Percentiles rank a stretch among this genome's conserved stretches.
Evolutionary conservation across 1,284 basidiomycete genomes (phyloP).

Genomic region (Leccinum solheimii): DNA sequence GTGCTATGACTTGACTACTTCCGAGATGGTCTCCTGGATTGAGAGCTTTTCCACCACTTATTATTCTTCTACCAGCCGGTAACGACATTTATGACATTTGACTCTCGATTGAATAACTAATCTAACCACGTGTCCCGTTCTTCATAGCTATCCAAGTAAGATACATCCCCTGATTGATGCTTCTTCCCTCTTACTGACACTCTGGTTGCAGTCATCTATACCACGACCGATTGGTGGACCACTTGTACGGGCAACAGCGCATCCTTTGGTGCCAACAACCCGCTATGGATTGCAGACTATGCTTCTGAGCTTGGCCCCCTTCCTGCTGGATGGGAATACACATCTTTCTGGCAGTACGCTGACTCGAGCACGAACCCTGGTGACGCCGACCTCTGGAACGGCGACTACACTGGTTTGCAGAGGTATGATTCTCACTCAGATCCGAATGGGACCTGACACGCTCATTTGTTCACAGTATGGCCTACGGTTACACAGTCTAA

Average conservation of each 20-base stretch:
- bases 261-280: conserved; percentile 49
- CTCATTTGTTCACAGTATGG: conserved; percentile 14
- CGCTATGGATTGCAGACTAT: conserved; percentile 62
- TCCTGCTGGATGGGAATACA: conserved; percentile 56
- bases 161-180: conserved; percentile 1
- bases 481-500: conserved; percentile 13
- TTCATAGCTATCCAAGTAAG: conserved; percentile 39
- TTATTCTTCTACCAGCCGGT: conserved; percentile 49
- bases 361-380: conserved; percentile 54
- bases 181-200: not conserved
- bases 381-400: conserved; percentile 58
- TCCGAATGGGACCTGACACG: not conserved
- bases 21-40: conserved; percentile 65
- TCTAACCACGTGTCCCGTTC: conserved; percentile 2
- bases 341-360: conserved; percentile 67
- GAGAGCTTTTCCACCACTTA: conserved; percentile 64
- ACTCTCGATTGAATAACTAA: not conserved
- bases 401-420: conserved; percentile 33
- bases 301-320: conserved; percentile 49
- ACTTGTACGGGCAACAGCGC: conserved; percentile 61
- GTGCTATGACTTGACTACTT: conserved; percentile 57
- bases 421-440: conserved; percentile 21
- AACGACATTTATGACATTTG: conserved; percentile 8
- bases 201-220: conserved; percentile 53
- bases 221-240: conserved; percentile 67